phyloP scores from a whole-genome alignment of 2,329 filamentous ascomycete species.

The Graphilbum ipis-grandicollis region DNA sequence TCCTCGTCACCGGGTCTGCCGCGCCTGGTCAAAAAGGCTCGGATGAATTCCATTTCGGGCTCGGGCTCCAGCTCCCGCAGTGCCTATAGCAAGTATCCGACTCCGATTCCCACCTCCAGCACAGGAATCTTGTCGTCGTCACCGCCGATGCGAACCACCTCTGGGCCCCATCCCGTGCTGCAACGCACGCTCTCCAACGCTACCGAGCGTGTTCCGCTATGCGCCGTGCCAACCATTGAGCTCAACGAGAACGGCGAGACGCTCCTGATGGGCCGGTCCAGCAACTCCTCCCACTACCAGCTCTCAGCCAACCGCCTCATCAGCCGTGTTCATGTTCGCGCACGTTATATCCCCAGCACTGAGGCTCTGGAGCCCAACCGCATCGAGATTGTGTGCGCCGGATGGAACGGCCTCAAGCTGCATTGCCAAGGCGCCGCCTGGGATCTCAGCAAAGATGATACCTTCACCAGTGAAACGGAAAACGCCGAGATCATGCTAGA shows the following conservation, averaged over 20 bases:
- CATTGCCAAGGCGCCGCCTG: constrained; percentile 80
- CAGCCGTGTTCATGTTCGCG: constrained; percentile 83
- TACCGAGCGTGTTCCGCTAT: constrained; percentile 69
- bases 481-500: constrained; percentile 85
- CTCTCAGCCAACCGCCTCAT: constrained; percentile 83
- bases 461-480: constrained; percentile 78
- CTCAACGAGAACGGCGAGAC: constrained; percentile 68
- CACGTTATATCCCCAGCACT: constrained; percentile 57
- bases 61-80: constrained; percentile 13
- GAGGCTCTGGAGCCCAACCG: constrained; percentile 53
- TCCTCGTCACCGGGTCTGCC: constrained; percentile 63
- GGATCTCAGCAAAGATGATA: constrained; percentile 74
- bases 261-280: constrained; percentile 79
- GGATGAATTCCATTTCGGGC: constrained; percentile 1
- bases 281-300: constrained; percentile 89
- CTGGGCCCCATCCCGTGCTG: constrained; percentile 25
- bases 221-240: constrained; percentile 65
- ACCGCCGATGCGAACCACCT: constrained; percentile 39
- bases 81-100: constrained; percentile 62
- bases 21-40: constrained; percentile 39
- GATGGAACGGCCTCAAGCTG: constrained; percentile 90
- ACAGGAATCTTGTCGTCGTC: constrained; percentile 83
- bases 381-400: constrained; percentile 78
- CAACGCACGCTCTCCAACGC: constrained; percentile 45
- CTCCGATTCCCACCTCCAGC: constrained; percentile 83